phyloP scores from a whole-genome alignment of 306 rosid species.

The barrel medic (Medicago truncatula) region DNA sequence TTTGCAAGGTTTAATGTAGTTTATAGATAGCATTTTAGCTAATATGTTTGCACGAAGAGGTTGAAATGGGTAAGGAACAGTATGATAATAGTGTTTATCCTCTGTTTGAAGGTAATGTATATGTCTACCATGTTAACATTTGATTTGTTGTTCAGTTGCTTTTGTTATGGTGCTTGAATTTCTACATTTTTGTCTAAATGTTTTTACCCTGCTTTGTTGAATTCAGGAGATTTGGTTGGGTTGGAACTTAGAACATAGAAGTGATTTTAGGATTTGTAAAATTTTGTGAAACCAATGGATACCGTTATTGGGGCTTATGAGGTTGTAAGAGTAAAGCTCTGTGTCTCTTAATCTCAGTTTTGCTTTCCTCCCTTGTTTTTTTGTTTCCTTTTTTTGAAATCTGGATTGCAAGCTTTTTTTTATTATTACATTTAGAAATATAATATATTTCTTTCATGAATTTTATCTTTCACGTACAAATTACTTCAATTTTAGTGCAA shows the following conservation, averaged over 20 bases:
- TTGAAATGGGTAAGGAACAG: background rate
- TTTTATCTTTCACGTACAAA: background rate
- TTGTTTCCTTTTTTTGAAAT: background rate
- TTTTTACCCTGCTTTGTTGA: slow-evolving; percentile 14
- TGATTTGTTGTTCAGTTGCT: slow-evolving; percentile 24
- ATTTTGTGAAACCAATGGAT: slow-evolving; percentile 7
- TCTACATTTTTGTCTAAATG: background rate
- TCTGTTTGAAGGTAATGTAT: background rate
- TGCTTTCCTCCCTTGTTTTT: background rate
- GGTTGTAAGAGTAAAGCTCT: background rate
- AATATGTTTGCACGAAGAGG: background rate
- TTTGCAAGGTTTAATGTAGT: background rate
- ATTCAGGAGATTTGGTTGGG: background rate
- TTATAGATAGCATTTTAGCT: slow-evolving; percentile 3
- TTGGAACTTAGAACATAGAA: background rate
- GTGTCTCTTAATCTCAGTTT: background rate
- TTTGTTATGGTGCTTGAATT: slow-evolving; percentile 7
- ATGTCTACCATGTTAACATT: background rate
- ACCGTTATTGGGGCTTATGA: background rate
- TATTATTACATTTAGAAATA: background rate
- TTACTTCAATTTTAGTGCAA: background rate
- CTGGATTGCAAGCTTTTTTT: background rate
- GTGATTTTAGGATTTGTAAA: slow-evolving; percentile 20
- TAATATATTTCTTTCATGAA: background rate
- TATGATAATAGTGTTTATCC: background rate